A percentile compares a stretch with the other conserved stretches of the same genome.
phyloP scores from a whole-genome alignment of 495 filamentous ascomycete species.

The Xylaria bambusicola region DNA sequence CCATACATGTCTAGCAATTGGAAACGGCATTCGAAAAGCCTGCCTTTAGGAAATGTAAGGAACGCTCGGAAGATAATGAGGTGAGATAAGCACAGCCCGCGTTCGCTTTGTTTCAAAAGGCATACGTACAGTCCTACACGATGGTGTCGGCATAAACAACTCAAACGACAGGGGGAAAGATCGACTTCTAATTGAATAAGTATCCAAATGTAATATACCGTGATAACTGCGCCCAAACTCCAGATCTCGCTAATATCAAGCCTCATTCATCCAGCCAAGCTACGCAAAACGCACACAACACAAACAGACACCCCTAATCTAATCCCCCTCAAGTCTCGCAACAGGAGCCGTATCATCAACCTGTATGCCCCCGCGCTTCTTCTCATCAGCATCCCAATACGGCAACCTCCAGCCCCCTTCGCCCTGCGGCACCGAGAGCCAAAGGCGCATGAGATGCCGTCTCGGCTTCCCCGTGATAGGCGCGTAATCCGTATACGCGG shows the following conservation, averaged over 20 bases:
- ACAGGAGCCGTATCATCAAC: conserved; percentile 72
- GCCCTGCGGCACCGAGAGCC: conserved; percentile 75
- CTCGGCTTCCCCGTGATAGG: conserved; percentile 53
- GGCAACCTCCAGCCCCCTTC: conserved; percentile 87
- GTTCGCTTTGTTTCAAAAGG: too few relatives aligned
- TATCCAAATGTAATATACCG: too few relatives aligned
- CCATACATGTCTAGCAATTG: too few relatives aligned
- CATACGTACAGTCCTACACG: too few relatives aligned
- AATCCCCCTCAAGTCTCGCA: conserved; percentile 35
- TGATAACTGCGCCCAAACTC: neutral
- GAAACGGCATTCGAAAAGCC: neutral
- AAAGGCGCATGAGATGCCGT: conserved; percentile 80
- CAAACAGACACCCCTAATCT: neutral
- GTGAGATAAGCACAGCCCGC: too few relatives aligned
- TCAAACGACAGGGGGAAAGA: too few relatives aligned
- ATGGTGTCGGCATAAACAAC: too few relatives aligned
- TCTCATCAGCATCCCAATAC: conserved; percentile 76
- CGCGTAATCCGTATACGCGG: conserved; percentile 66
- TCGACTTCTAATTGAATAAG: too few relatives aligned
- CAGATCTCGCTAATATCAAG: neutral
- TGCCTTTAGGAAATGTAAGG: too few relatives aligned
- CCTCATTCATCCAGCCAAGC: neutral
- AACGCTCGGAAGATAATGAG: too few relatives aligned
- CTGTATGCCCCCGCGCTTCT: conserved; percentile 85
- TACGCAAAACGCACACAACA: too few relatives aligned